Evolutionary conservation across 2,329 filamentous ascomycete species (phyloP), one percentile per base, ranked within the genome.

Genomic region (Fusarium equiseti): DNA sequence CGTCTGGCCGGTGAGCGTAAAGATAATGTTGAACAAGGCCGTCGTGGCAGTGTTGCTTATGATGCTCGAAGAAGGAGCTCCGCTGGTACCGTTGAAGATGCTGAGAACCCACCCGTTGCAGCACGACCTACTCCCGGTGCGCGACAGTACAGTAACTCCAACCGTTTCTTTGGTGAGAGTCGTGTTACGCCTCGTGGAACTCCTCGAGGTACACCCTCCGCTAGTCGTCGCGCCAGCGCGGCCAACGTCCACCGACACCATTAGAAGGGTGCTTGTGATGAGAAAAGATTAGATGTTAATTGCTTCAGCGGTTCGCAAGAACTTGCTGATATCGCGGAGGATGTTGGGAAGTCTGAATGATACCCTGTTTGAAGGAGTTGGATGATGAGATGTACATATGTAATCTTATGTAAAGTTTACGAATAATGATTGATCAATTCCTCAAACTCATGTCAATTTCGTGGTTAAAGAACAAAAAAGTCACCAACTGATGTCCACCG

Each of bases 1-100:
- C 85, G 85, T 43, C 80, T 92, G 5, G 87, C 87, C 13, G 80
- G 81, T 20, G 84, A 79, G 16, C 77, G 79, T 0, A 73, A 77
- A 15, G 79, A 79, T 8, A 70, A 73, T 1, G 51, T 64, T 0
- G 68, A 72, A 18, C 76, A 77, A 13, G 80, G 78, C 4, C 78
- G 74, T 15, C 76, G 76, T 4, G 72, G 68, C 40, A 80, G 78
- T 15, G 46, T 76, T 27, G 38, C 75, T 0, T 70, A 73, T 15
- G 77, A 78, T 8, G 38, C 29, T 18, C 62, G 58, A 18, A 71
- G 77, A 49, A 66, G 74, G 62, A 73, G 71, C 20, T 77, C 79
- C 2, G 50, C 66, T 35, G 72, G 68, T 6, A 59, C 68, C 9
- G 22, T 45, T 8, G 26, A 49, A 0, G 63, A 66, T 13, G 16